Evolutionary conservation across 805 yeast species (phyloP), one percentile per base, ranked within the genome.

Genomic region (Danielia reshetovae): DNA sequence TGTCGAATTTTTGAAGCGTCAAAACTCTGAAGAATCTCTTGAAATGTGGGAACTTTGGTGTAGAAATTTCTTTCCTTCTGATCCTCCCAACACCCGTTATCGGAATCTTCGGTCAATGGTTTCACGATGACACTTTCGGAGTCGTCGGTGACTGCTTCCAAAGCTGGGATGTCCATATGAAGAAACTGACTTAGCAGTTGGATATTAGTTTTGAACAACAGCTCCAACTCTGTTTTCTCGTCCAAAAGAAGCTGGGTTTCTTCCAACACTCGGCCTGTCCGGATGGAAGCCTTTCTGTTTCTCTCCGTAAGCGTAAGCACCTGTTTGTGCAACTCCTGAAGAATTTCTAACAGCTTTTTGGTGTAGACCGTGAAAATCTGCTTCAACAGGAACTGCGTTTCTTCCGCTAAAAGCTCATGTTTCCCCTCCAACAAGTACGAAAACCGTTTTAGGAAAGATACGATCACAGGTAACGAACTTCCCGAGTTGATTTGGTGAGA

Each of bases 1-100:
- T 40, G 14, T 27, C 43, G 21, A 31, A 40, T 16, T 38, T 40
- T 4, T 31, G 46, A 18, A 28, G 27, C 15, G 26, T 34, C 40
- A 27, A 30, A 34, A 55, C 34, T 9, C 45, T 28, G 4, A 48
- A 68, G 44, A 5, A 59, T 50, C 3, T 54, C 54, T 4, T 60
- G 56, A 7, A 72, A 45, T 11, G 59, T 60, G 0, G 84, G 80
- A 13, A 79, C 57, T 1, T 60, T 68, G 19, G 74, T 76, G 52
- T 85, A 84, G 51, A 86, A 88, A 40, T 64, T 67, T 40, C 72
- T 70, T n/a, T 74, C 78, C 19, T 78, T 81, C 12, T 76, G 76
- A 36, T 71, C 78, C 25, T 75, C 84, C 94, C 94, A 86, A 27
- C 62, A 45, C 5, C 54, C 57, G 8, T 7, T 7, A 7, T 41